A percentile compares a stretch with the other conserved stretches of the same genome.
Evolutionary conservation across 495 filamentous ascomycete species (phyloP).

Genomic region (Penicillium samsonianum): DNA sequence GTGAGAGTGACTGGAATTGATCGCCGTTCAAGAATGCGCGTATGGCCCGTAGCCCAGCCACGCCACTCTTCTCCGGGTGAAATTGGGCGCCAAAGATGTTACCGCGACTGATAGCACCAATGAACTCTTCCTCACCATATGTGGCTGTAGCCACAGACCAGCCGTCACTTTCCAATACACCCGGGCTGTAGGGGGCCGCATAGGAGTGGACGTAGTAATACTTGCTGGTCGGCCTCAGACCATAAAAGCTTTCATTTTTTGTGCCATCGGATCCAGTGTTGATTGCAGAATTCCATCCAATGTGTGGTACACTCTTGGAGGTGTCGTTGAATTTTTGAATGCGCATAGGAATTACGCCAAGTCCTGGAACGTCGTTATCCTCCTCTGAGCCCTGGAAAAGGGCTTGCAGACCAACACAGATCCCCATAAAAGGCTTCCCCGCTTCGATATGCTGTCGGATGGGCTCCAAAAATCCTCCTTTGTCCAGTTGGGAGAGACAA

Average conservation of each 20-base stretch:
- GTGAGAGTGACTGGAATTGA: slow-evolving; percentile 45
- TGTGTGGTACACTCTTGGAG: slow-evolving; percentile 91
- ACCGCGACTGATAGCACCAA: slow-evolving; percentile 81
- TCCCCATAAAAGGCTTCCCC: slow-evolving; percentile 96
- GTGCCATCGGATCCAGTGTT: slow-evolving; percentile 48
- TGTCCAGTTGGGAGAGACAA: slow-evolving; percentile 79
- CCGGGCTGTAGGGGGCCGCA: slow-evolving; percentile 72
- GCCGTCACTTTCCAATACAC: slow-evolving; percentile 70
- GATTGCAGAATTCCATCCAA: slow-evolving; percentile 93
- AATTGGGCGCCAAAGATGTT: slow-evolving; percentile 94
- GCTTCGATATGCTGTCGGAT: slow-evolving; percentile 76
- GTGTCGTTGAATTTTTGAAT: slow-evolving; percentile 75
- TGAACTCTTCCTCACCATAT: slow-evolving; percentile 88
- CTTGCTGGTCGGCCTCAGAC: slow-evolving; percentile 75
- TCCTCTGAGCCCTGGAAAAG: slow-evolving; percentile 85
- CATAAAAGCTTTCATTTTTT: slow-evolving; percentile 63
- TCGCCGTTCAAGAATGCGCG: slow-evolving; percentile 80
- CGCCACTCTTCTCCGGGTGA: slow-evolving; percentile 95
- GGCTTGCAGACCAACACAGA: slow-evolving; percentile 92
- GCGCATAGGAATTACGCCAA: slow-evolving; percentile 69
- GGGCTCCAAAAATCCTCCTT: slow-evolving; percentile 77
- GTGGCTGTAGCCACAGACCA: slow-evolving; percentile 87
- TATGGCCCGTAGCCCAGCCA: slow-evolving; percentile 79
- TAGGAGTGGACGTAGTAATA: slow-evolving; percentile 99
- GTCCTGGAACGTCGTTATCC: slow-evolving; percentile 64